Evolutionary conservation across 2,329 filamentous ascomycete species (phyloP), one percentile per base, ranked within the genome.

Genomic region (Cytospora schulzeri): DNA sequence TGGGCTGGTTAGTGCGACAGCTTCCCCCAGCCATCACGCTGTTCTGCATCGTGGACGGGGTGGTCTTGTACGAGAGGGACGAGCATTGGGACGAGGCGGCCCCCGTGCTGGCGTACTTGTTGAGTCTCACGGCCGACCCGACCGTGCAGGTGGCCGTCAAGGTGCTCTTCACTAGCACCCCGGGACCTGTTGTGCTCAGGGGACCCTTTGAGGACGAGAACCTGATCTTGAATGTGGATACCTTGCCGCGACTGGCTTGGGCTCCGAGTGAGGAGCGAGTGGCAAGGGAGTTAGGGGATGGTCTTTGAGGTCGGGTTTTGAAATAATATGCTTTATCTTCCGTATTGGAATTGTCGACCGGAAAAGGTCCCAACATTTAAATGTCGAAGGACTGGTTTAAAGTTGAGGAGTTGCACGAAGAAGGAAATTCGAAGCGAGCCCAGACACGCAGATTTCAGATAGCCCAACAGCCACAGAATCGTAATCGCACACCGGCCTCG

Each of bases 81-180:
- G 58, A 53, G 31, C 50, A 55, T 14, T 41, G n/a, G 15, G 50
- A 54, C 1, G 35, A 48, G 15, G 41, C 45, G 50, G 35, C 24
- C 3, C 26, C n/a, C 7, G 33, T 61, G 11, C 14, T 61, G 50
- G 33, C 28, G 2, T 45, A 28, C 17, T 22, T 61, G 19, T 8
- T 61, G 51, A 41, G 50, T 8, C 7, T 61, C 15, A 48, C 59
- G 4, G 11, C 8, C 3, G 59, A 61, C 19, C 22, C 26, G 17
- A 55, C 51, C 12, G 9, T 29, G 17, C 29, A 41, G 24, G 50
- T 22, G 14, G 9, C 58, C 12, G 2, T 61, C 4, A 61, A 61
- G 33, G 50, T 61, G 11, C 50, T 61, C 11, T 26, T 61, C 24
- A 48, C 58, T 3, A 61, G 58, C 33, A 29, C 50, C n/a, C 52